phyloP scores from a whole-genome alignment of 2,329 filamentous ascomycete genomes.

The Aspergillus oerlinghausenensis region DNA sequence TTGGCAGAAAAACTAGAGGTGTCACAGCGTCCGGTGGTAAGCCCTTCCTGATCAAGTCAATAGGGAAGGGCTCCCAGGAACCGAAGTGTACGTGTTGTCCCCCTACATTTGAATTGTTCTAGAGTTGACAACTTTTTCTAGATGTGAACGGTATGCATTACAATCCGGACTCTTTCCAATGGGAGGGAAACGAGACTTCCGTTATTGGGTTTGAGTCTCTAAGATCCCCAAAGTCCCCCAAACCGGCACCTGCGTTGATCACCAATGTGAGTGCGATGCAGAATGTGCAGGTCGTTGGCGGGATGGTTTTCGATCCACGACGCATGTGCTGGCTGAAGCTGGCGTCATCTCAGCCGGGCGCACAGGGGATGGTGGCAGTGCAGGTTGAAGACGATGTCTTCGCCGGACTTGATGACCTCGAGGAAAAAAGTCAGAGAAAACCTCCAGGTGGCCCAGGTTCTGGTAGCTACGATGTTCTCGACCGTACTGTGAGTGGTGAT shows the following conservation, averaged over 20 bases:
- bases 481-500: constrained; percentile 28
- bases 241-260: constrained; percentile 65
- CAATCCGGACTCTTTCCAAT: constrained; percentile 78
- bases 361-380: constrained; percentile 45
- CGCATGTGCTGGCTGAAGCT: constrained; percentile 98
- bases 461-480: constrained; percentile 22
- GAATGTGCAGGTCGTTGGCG: constrained; percentile 89
- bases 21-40: constrained; percentile 47
- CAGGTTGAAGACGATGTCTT: constrained; percentile 92
- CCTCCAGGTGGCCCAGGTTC: constrained; percentile 19
- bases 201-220: constrained; percentile 68
- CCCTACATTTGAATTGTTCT: constrained; percentile 10
- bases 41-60: constrained; percentile 83
- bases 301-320: constrained; percentile 96
- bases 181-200: constrained; percentile 94
- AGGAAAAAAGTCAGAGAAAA: constrained; percentile 52
- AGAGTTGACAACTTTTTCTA: constrained; percentile 32
- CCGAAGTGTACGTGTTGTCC: constrained; percentile 64
- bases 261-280: constrained; percentile 81
- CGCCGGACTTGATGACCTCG: constrained; percentile 87
- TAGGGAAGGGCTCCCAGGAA: constrained; percentile 67
- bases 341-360: constrained; percentile 41
- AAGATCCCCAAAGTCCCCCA: constrained; percentile 39
- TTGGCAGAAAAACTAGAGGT: constrained; percentile 40
- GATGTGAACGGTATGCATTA: constrained; percentile 94